Base-by-base conservation (phyloP, 2,329 filamentous ascomycete species). In the Plenodomus biglobosus region DNA sequence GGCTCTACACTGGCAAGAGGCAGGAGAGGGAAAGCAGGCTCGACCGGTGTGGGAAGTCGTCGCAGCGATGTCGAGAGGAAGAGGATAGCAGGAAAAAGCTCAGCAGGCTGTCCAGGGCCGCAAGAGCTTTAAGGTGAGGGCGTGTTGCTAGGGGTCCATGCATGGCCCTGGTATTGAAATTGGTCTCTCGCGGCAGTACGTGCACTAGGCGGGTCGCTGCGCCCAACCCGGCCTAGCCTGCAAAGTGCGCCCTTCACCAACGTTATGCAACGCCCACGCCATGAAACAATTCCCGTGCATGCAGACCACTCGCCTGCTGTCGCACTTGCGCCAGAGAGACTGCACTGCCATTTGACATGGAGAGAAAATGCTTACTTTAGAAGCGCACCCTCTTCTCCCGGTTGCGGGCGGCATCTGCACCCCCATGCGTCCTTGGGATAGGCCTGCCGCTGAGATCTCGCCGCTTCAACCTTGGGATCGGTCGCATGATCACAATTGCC, bases 111-210 rank as follows among this genome's bases (percentile, higher is more conserved):
- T 47, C 59, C 58, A 62, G 64, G 65, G 64, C 62, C 55, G 60
- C 45, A 53, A 61, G 55, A 62, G 61, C 62, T 69, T 71, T 70
- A 66, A 66, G 58, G 59, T 68, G 60, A 58, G 61, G 57, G 59
- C 58, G 58, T 58, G 67, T 68, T 70, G 68, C 65, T 61, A 45
- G 55, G 50, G 60, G 61, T 56, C 40, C 42, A 30, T 38, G 62
- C 65, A 66, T 58, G 65, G 59, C 60, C 49, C 46, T 38, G 44
- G 52, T 55, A 61, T 47, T 61, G 66, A 68, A 66, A 70, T 71
- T 69, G 58, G 59, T 55, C 47, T 55, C 47, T 55, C 45, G 57
- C 58, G 62, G 66, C 59, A 59, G 61, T 59, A 62, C 56, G 60
- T 55, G 59, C 65, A 60, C 56, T 62, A 56, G 46, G 58, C 62